Evolutionary conservation across 2,329 filamentous ascomycete species (phyloP), one percentile per base, ranked within the genome.

Genomic region (Chaetomiaceae sp.): DNA sequence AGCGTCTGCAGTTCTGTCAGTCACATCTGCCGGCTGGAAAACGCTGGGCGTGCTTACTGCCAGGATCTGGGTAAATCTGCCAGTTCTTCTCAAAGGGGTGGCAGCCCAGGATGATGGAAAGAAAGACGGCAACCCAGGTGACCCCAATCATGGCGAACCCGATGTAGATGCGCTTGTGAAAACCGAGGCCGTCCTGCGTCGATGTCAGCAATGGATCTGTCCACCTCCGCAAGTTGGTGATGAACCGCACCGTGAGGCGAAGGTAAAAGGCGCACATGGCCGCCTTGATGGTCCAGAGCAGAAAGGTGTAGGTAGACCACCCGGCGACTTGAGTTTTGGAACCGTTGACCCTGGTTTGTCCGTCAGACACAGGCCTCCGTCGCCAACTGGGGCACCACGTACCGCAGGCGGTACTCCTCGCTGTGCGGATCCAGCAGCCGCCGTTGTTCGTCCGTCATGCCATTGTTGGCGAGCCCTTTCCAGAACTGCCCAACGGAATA

Each of bases 1-100:
- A 9, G 61, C 51, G 47, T 71, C 68, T 72, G 74, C 72, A 73
- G 77, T 19, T 40, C 14, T 76, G 75, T 73, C 70, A 39, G 71
- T 27, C 54, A 4, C 4, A 40, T 33, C 3, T 19, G 12, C 7
- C 14, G 3, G 27, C 14, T 27, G 9, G 8, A 4, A 6, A 31
- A 3, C 2, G 15, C 3, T 37, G 19, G 31, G n/a, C 1, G n/a
- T n/a, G 62, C 68, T 44, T 55, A 72, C 70, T 72, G 15, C 71
- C 71, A 1, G 72, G 72, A n/a, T 73, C 55, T 0, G 72, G 72
- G 34, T 68, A 65, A 6, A 74, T 74, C 49, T 74, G 72, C 72
- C 72, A 75, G 45, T 72, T 69, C 31, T 65, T 68, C 8, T 66
- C 34, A 1, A 74, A 61, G 0, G 71, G 69, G 0, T 54, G 61